Percentiles rank a stretch among this genome's conserved stretches.
phyloP scores from a whole-genome alignment of 768 basidiomycete genomes.

The Tulasnella sp. region DNA sequence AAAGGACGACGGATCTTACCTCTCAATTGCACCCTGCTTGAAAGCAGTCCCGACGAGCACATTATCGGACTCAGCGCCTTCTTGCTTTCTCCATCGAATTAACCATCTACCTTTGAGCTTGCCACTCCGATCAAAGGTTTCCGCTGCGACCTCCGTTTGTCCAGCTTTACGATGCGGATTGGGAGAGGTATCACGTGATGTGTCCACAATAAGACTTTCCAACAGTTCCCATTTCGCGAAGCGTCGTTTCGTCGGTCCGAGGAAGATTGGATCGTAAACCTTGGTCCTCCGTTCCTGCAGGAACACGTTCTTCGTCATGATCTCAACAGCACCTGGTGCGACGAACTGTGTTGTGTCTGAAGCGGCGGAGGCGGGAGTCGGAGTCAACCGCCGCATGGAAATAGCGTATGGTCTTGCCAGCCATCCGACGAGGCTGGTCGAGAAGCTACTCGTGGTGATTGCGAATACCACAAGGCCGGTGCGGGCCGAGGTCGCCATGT shows the following conservation, averaged over 20 bases:
- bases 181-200: slow-evolving; percentile 14
- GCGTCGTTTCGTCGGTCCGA: slow-evolving; percentile 52
- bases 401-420: slow-evolving; percentile 67
- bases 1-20: slow-evolving; percentile 35
- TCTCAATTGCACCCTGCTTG: slow-evolving; percentile 48
- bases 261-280: slow-evolving; percentile 63
- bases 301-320: slow-evolving; percentile 54
- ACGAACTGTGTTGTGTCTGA: slow-evolving; percentile 19
- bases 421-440: slow-evolving; percentile 62
- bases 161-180: slow-evolving; percentile 24
- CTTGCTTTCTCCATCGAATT: slow-evolving; percentile 49
- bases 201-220: slow-evolving; percentile 35
- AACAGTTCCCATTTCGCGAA: slow-evolving; percentile 79
- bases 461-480: slow-evolving; percentile 57
- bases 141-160: slow-evolving; percentile 67
- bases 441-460: slow-evolving; percentile 56
- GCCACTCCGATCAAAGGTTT: slow-evolving; percentile 50
- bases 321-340: slow-evolving; percentile 37
- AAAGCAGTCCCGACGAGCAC: slow-evolving; percentile 41
- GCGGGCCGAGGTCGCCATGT: slow-evolving; percentile 58
- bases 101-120: slow-evolving; percentile 63
- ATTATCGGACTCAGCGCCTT: slow-evolving; percentile 34
- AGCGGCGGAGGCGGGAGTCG: slow-evolving; percentile 19
- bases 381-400: slow-evolving; percentile 40
- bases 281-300: slow-evolving; percentile 52